A percentile compares a stretch with the other conserved stretches of the same genome.
Evolutionary conservation across 2,329 filamentous ascomycete genomes (phyloP).

Genomic region (Pseudogymnoascus sp.): DNA sequence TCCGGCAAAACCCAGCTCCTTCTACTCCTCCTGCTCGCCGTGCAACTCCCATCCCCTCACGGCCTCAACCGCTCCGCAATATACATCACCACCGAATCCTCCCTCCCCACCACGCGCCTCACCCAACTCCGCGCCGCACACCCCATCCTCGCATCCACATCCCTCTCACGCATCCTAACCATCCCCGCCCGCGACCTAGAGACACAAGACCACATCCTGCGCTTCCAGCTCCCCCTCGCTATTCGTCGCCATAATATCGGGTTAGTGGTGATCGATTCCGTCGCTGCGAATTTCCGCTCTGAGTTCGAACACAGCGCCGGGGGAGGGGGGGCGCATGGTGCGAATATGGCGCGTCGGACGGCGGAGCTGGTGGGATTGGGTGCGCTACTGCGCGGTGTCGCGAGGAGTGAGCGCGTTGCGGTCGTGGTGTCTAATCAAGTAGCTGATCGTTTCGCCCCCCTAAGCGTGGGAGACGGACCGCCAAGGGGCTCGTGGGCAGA

Average conservation of each 20-base stretch:
- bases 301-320: constrained; percentile 61
- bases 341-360: constrained; percentile 67
- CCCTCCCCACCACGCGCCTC: constrained; percentile 73
- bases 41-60: constrained; percentile 67
- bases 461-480: constrained; percentile 17
- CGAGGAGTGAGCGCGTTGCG: constrained; percentile 64
- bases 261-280: constrained; percentile 78
- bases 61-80: constrained; percentile 68
- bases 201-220: constrained; percentile 88
- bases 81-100: constrained; percentile 89
- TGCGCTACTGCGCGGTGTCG: constrained; percentile 65
- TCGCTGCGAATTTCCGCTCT: constrained; percentile 91
- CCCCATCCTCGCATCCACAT: constrained; percentile 40
- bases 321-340: constrained; percentile 27
- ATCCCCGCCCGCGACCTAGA: constrained; percentile 56
- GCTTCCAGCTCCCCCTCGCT: constrained; percentile 83
- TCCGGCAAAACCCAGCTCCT: constrained; percentile 94
- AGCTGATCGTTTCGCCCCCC: constrained; percentile 64
- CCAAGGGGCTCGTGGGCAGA: constrained; percentile 29
- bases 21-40: constrained; percentile 71
- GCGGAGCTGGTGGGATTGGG: constrained; percentile 71
- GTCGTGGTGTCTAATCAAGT: constrained; percentile 95
- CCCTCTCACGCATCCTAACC: constrained; percentile 31
- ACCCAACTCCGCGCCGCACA: constrained; percentile 66
- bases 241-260: constrained; percentile 68